Base-by-base conservation (phyloP, 352 stramenopile species). In the Stramenopiles sp. region DNA sequence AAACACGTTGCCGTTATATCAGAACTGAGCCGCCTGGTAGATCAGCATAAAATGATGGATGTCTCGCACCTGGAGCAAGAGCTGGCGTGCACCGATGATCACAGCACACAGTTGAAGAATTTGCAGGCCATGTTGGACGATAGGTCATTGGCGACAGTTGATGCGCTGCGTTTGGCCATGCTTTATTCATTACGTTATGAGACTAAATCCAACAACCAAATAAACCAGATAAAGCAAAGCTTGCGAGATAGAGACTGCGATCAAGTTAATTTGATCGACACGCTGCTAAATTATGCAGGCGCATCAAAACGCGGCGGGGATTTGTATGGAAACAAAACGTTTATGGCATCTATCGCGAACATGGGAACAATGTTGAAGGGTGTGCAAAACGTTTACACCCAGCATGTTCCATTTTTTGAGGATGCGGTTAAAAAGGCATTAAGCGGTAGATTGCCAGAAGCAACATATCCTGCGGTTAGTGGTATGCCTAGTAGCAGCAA, bases 1-100 rank as follows among this genome's bases (percentile, higher is more conserved):
- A 99, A 99, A 87, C 97, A 99, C 86, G 95, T 99, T 80, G 96
- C 97, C 44, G 90, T 99, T 76, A 97, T 99, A 90, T 92, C 92
- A 80, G 96, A 99, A 85, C 86, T 99, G 30, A 92, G 93, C 55
- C 89, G 96, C n/a, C 89, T 97, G 31, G 95, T 99, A 0, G 95
- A 98, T 85, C 89, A 95, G 0, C 95, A 97, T 82, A 88, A 85
- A 33, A 88, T 99, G 30, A 97, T 99, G 92, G 95, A 99, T 84
- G 92, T 99, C 14, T 98, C 93, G 30, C 94, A 98, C 86, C 92
- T 99, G 76, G 96, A 99, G 86, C 91, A 95, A 80, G 89, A 92
- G 33, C 86, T 95, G 32, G 90, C 91, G n/a, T 94, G 90, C 76
- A 87, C 87, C 80, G 90, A 93, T 78, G 89, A 93, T 80, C 89